Conservation (phyloP, 495 filamentous ascomycete genomes). For the Aspergillus sclerotiicarbonarius region DNA sequence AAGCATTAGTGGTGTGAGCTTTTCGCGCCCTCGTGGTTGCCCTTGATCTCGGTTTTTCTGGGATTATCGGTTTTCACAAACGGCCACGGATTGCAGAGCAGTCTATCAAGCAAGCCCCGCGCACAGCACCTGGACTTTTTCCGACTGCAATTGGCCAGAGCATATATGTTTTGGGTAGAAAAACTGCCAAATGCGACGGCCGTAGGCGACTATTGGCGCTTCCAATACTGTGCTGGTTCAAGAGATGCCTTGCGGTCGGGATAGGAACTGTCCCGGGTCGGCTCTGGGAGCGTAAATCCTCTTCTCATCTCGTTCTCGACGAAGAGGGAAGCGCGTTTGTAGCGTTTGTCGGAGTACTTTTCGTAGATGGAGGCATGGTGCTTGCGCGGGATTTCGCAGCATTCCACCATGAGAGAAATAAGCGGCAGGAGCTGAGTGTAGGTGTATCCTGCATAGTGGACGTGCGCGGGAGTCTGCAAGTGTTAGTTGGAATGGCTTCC, state of each 20-base stretch:
- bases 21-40: neutral
- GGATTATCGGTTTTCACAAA: neutral
- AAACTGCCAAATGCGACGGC: neutral
- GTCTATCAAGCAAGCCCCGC: neutral
- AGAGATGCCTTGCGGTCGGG: constrained; percentile 14
- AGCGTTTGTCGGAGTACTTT: constrained; percentile 83
- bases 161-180: neutral
- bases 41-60: neutral
- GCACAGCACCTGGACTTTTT: neutral
- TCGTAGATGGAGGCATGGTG: constrained; percentile 87
- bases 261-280: constrained; percentile 20
- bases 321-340: constrained; percentile 75
- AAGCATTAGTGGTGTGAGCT: neutral
- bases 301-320: constrained; percentile 69
- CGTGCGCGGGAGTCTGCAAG: constrained; percentile 70
- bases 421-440: constrained; percentile 77
- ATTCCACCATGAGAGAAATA: constrained; percentile 74
- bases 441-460: constrained; percentile 91
- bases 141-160: neutral
- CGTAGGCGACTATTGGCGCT: constrained; percentile 14
- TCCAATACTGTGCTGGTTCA: constrained; percentile 17
- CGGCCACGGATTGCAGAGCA: neutral
- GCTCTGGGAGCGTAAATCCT: constrained; percentile 44
- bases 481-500: constrained; percentile 38
- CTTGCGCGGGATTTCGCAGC: constrained; percentile 74